These are phyloP conservation scores for Populus nigra DNA, from an alignment of 345 rosid genomes.

Conservation along the genomic window DNA sequence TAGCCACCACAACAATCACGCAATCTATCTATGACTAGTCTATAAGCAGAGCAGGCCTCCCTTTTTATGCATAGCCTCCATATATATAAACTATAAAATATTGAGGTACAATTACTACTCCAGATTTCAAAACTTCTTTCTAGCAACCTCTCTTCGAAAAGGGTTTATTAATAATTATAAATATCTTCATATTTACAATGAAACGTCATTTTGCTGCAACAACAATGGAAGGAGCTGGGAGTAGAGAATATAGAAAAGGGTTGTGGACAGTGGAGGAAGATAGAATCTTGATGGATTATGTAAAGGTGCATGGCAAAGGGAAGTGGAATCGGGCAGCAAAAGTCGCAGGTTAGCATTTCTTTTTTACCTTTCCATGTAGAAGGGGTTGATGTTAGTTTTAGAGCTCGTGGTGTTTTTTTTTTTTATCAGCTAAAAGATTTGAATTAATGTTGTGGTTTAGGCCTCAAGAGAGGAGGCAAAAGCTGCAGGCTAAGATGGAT, in stretches of 20 bases:
- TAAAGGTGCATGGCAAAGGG: constrained; percentile 54
- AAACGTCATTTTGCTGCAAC: background rate
- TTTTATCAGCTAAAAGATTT: too few relatives aligned
- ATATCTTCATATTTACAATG: background rate
- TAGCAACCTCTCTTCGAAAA: background rate
- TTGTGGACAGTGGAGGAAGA: constrained; percentile 6
- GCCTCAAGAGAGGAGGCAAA: constrained; percentile 42
- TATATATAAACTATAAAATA: too few relatives aligned
- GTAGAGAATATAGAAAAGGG: background rate
- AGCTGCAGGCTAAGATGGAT: constrained; percentile 44
- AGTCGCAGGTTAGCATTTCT: constrained; percentile 35
- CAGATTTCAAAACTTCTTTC: background rate
- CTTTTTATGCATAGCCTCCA: background rate
- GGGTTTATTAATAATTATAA: too few relatives aligned
- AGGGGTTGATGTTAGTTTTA: too few relatives aligned
- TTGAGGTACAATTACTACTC: too few relatives aligned
- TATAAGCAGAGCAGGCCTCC: background rate
- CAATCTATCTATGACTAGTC: background rate
- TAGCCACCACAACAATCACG: background rate
- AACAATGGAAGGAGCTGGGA: background rate
- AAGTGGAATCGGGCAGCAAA: constrained; percentile 61
- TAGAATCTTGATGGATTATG: constrained; percentile 48
- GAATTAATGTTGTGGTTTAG: background rate
- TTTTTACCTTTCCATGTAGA: background rate
- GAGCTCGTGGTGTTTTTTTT: too few relatives aligned